Evolutionary conservation across 2,329 filamentous ascomycete species (phyloP).

Genomic region (Beauveria bassiana): DNA sequence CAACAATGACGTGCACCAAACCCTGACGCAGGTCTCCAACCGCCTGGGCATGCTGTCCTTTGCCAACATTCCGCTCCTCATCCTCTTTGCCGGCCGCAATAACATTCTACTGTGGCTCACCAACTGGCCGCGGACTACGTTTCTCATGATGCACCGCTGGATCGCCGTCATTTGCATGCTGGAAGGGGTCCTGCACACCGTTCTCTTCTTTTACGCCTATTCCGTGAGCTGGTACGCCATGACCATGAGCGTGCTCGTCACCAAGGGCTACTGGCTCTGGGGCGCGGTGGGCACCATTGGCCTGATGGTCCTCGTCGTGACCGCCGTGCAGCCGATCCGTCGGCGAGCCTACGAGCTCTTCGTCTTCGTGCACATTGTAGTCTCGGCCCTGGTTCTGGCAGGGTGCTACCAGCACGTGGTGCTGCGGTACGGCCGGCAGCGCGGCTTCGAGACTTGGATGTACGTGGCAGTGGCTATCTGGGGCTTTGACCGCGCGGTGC

Average conservation of each 20-base stretch:
- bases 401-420: constrained; percentile 36
- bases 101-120: constrained; percentile 37
- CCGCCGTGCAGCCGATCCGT: constrained; percentile 28
- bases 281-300: constrained; percentile 31
- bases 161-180: constrained; percentile 33
- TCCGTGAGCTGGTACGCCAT: constrained; percentile 12
- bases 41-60: constrained; percentile 31
- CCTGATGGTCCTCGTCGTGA: constrained; percentile 21
- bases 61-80: constrained; percentile 28
- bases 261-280: constrained; percentile 29
- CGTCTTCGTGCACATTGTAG: constrained; percentile 31
- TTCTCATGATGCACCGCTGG: constrained; percentile 40
- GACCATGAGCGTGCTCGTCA: constrained; percentile 4
- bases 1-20: constrained; percentile 16
- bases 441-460: constrained; percentile 33
- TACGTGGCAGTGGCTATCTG: constrained; percentile 20
- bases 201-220: constrained; percentile 28
- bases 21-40: constrained; percentile 26
- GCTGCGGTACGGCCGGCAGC: constrained; percentile 27
- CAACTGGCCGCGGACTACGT: constrained; percentile 39
- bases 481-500: constrained; percentile 19
- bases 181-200: constrained; percentile 34
- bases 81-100: constrained; percentile 36
- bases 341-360: constrained; percentile 34
- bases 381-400: constrained; percentile 31